Percentiles rank a stretch among this genome's conserved stretches.
Evolutionary conservation across 805 yeast species (phyloP).

Genomic region (Kuraishia molischiana): DNA sequence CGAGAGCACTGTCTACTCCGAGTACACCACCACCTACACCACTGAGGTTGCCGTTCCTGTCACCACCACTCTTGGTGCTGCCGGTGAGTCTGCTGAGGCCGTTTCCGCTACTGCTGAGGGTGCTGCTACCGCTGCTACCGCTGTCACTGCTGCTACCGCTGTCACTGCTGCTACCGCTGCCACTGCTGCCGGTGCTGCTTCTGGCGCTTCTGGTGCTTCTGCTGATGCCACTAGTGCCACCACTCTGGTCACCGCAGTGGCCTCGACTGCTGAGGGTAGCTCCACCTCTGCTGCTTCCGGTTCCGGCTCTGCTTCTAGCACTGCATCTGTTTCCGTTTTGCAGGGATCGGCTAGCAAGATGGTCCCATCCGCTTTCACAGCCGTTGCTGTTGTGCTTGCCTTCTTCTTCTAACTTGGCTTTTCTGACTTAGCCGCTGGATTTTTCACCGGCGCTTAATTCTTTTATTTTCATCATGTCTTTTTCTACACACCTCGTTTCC

Average conservation of each 20-base stretch:
- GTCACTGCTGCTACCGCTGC: background rate
- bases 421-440: too few relatives aligned
- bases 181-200: background rate
- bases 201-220: background rate
- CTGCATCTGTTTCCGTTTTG: background rate
- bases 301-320: background rate
- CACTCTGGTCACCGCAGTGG: background rate
- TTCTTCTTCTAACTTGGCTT: background rate
- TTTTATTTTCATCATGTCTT: too few relatives aligned
- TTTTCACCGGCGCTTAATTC: too few relatives aligned
- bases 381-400: background rate
- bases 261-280: background rate
- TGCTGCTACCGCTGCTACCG: background rate
- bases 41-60: background rate
- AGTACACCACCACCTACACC: background rate
- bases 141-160: background rate
- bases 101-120: background rate
- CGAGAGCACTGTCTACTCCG: too few relatives aligned
- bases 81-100: background rate
- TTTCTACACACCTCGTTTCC: too few relatives aligned
- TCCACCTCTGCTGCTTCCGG: background rate
- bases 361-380: background rate
- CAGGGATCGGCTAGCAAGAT: background rate
- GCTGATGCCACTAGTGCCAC: background rate
- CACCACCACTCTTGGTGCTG: background rate